These are phyloP conservation scores for Vitis cinerea DNA, from an alignment of 164 flowering plant genomes.

Conservation along the genomic window DNA sequence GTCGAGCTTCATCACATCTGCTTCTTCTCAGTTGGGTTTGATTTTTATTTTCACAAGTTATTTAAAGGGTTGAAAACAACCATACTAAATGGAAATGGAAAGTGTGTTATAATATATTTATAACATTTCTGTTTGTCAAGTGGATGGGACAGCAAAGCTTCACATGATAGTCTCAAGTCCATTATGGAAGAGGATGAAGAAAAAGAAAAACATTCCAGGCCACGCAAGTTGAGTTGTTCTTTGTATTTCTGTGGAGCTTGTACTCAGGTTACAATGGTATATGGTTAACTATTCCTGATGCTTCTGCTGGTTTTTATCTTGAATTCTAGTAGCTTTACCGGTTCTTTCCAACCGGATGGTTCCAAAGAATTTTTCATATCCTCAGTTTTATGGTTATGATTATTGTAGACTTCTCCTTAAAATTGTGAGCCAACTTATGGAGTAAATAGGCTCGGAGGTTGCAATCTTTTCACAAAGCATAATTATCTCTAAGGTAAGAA, in stretches of 20 bases:
- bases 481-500: no score
- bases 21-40: background rate
- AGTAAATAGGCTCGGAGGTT: no score
- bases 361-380: conserved; percentile 56
- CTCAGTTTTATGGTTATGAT: no score
- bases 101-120: background rate
- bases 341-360: conserved; percentile 69
- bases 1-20: background rate
- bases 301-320: background rate
- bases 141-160: conserved; percentile 36
- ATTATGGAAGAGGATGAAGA: conserved; percentile 78
- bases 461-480: no score
- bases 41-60: background rate
- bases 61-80: background rate
- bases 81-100: background rate
- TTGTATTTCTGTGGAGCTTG: conserved; percentile 84
- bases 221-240: conserved; percentile 45
- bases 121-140: conserved; percentile 31
- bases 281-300: conserved; percentile 9
- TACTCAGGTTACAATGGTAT: conserved; percentile 69
- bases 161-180: conserved; percentile 54
- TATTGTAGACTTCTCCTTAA: no score
- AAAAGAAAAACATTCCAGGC: conserved; percentile 50
- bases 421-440: no score
- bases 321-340: conserved; percentile 1